These are phyloP conservation scores for Rhypophila decipiens DNA, from an alignment of 495 filamentous ascomycete genomes.

Conservation along the genomic window DNA sequence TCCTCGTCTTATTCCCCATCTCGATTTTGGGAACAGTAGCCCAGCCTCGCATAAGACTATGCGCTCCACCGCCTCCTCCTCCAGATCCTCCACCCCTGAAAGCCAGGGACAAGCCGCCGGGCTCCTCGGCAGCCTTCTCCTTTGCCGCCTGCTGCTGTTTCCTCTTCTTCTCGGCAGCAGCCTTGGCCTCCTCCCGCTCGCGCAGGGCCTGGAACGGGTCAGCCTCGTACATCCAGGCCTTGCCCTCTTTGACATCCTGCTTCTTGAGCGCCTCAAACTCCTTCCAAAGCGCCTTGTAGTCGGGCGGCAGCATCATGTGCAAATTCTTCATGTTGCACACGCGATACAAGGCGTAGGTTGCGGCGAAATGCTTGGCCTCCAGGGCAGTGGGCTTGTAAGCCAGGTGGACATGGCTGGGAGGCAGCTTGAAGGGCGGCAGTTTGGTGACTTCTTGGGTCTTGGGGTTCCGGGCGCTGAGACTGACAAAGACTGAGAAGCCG, in stretches of 20 bases:
- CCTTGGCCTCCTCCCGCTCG: slow-evolving; percentile 70
- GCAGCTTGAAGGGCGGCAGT: slow-evolving; percentile 76
- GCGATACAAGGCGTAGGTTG: slow-evolving; percentile 82
- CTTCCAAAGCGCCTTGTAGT: slow-evolving; percentile 83
- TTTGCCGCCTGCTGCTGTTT: slow-evolving; percentile 53
- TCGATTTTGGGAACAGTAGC: slow-evolving; percentile 81
- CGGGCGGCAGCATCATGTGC: slow-evolving; percentile 89
- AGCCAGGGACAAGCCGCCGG: slow-evolving; percentile 29
- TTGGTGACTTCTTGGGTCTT: slow-evolving; percentile 73
- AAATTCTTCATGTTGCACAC: slow-evolving; percentile 92
- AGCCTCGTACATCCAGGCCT: slow-evolving; percentile 89
- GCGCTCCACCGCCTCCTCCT: slow-evolving; percentile 8
- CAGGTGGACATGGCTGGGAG: slow-evolving; percentile 62
- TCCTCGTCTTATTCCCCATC: slow-evolving; percentile 72
- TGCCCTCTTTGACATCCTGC: slow-evolving; percentile 66
- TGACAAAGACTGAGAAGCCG: slow-evolving; percentile 72
- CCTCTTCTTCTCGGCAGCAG: slow-evolving; percentile 63
- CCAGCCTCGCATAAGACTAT: slow-evolving; percentile 64
- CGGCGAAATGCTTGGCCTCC: slow-evolving; percentile 88
- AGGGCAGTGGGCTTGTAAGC: slow-evolving; percentile 65
- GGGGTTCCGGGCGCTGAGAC: slow-evolving; percentile 66
- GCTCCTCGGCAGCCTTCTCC: slow-evolving; percentile 55
- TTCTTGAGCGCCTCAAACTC: slow-evolving; percentile 74
- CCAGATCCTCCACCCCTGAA: slow-evolving; percentile 28
- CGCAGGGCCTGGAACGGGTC: slow-evolving; percentile 80